Base-by-base conservation (phyloP, 371 early-diverging fungal genomes). In the Mucor saturninus region DNA sequence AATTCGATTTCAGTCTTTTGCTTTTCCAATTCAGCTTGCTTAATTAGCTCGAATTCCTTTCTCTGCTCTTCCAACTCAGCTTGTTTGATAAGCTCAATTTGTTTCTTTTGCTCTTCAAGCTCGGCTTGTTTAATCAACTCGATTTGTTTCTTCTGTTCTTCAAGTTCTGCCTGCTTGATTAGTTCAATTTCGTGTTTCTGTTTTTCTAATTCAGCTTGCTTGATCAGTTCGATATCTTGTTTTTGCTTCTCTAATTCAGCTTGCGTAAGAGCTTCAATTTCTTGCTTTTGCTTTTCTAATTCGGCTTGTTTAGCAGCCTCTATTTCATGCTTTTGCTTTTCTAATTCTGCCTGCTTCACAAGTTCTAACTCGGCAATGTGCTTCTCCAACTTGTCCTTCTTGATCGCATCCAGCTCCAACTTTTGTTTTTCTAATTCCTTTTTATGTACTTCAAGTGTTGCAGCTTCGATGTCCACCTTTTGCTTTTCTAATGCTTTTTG, bases 401-500 rank as follows among this genome's bases (percentile, higher is more conserved):
- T 55, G 5, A 35, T 14, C 11, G 43, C 35, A 31, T 61, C 51
- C 6, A 53, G 6, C 5, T 42, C 42, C 4, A 32, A 35, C 26
- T 42, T 35, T 53, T 53, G 54, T 31, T 53, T 61, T 32, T 53
- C 61, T 7, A 53, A 43, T 38, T 54, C 62, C 9, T 56, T 43
- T 8, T 3, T 29, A 31, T 29, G 40, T 3, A 43, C 21, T 26
- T 26, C n/a, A 4, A 30, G 30, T 2, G 43, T 37, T n/a, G 31
- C 10, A 3, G 43, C 50, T 10, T 62, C 54, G 0, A 55, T 32
- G 5, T 56, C 57, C 4, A 40, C 10, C 5, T 31, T 57, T 45
- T 64, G 64, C 48, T 53, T 64, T 10, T 64, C 54, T 13, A 64
- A 45, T 10, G 57, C 56, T 49, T 56, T 4, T 37, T 51, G 51